Evolutionary conservation across 2,329 filamentous ascomycete genomes (phyloP).

Genomic region (Aspergillus tanneri): DNA sequence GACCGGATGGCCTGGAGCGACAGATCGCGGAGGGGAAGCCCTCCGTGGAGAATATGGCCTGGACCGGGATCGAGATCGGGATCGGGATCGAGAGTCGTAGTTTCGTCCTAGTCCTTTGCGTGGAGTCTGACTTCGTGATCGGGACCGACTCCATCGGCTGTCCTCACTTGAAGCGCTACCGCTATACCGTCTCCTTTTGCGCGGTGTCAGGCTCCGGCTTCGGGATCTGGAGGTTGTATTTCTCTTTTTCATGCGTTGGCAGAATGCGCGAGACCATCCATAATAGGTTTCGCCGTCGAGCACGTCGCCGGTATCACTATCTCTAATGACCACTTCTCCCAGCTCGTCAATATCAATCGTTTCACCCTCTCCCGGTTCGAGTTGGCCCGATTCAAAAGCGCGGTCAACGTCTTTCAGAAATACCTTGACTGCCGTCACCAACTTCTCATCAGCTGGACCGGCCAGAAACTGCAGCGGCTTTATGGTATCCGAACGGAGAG

Average conservation of each 20-base stretch:
- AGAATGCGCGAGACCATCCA: conserved; percentile 80
- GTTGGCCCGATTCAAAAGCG: conserved; percentile 60
- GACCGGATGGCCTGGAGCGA: conserved; percentile 26
- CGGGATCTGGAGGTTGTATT: conserved; percentile 23
- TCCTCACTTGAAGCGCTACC: conserved; percentile 34
- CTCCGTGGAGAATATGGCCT: conserved; percentile 33
- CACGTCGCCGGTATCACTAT: conserved; percentile 66
- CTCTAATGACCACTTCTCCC: conserved; percentile 65
- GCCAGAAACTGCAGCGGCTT: conserved; percentile 68
- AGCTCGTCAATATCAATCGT: conserved; percentile 69
- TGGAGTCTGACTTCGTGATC: conserved; percentile 32
- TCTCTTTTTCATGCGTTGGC: conserved; percentile 70
- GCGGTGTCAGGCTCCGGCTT: conserved; percentile 38
- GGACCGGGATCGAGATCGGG: conserved; percentile 29
- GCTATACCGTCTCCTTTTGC: conserved; percentile 43
- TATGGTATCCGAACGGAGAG: conserved; percentile 70
- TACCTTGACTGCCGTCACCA: conserved; percentile 67
- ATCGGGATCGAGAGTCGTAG: conserved; percentile 29
- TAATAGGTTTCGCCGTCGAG: conserved; percentile 74
- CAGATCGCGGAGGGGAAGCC: conserved; percentile 24
- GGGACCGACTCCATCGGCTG: conserved; percentile 30
- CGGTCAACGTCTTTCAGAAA: conserved; percentile 68
- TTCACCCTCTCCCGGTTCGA: conserved; percentile 48
- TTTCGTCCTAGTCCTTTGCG: conserved; percentile 17
- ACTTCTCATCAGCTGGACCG: conserved; percentile 65